These are phyloP conservation scores for Candida xyloterini DNA, from an alignment of 805 yeast species.

Conservation along the genomic window DNA sequence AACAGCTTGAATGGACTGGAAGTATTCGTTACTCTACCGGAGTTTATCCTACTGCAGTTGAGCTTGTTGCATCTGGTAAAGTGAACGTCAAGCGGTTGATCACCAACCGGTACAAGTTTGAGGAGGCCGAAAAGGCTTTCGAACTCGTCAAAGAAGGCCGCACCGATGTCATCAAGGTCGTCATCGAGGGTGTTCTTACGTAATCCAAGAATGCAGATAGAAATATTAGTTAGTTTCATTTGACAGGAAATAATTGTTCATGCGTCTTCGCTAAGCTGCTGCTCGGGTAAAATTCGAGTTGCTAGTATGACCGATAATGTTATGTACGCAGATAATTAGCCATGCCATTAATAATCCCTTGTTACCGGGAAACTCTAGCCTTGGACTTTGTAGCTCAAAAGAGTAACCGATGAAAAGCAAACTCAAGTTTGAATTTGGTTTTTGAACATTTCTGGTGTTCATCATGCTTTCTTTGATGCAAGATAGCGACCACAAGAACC, in stretches of 20 bases:
- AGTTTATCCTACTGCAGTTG: conserved; percentile 72
- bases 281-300: not conserved
- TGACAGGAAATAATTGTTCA: not conserved
- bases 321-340: not conserved
- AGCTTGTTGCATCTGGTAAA: conserved; percentile 57
- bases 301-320: not conserved
- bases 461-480: conserved; percentile 15
- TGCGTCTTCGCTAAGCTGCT: not conserved
- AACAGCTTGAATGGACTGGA: conserved; percentile 70
- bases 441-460: conserved; percentile 4
- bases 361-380: conserved; percentile 2
- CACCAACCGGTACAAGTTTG: conserved; percentile 70
- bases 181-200: conserved; percentile 69
- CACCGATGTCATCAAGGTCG: conserved; percentile 65
- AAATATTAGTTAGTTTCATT: no score
- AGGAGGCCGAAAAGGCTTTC: conserved; percentile 73
- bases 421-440: not conserved
- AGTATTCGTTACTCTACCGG: conserved; percentile 77
- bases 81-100: conserved; percentile 67
- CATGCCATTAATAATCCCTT: not conserved
- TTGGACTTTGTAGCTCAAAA: not conserved
- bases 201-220: not conserved
- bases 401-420: not conserved
- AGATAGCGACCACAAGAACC: conserved; percentile 8
- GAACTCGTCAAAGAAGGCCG: conserved; percentile 59